Conservation (phyloP, 768 basidiomycete species). For the Infundibulicybe gibba region DNA sequence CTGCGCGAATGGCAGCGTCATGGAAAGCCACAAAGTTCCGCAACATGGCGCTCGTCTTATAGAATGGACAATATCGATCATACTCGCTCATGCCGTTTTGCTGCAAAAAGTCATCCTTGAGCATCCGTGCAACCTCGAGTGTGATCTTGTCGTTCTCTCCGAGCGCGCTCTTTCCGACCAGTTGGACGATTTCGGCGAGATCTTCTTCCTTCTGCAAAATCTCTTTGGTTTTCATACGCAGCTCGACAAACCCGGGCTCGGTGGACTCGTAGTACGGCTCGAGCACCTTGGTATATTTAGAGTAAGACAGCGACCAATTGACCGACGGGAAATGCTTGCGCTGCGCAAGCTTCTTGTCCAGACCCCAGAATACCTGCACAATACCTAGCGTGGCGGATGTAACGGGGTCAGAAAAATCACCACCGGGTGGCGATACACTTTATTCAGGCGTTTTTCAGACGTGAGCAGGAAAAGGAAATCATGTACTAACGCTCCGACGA, state of each 20-base stretch:
- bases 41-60: constrained; percentile 97
- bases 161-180: constrained; percentile 98
- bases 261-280: constrained; percentile 90
- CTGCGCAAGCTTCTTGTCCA: constrained; percentile 98
- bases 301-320: constrained; percentile 99
- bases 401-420: constrained; percentile 99
- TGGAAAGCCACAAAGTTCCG: constrained; percentile 93
- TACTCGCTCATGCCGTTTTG: constrained; percentile 99
- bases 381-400: constrained; percentile 97
- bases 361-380: constrained; percentile 99
- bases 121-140: constrained; percentile 93
- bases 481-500: constrained; percentile 91
- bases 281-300: constrained; percentile 94
- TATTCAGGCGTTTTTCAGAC: constrained; percentile 5
- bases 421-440: constrained; percentile 98
- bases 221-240: constrained; percentile 91
- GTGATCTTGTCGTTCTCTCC: constrained; percentile 99
- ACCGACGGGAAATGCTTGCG: constrained; percentile 99
- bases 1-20: constrained; percentile 83
- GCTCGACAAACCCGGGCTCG: constrained; percentile 92
- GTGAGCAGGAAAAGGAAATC: constrained; percentile 2
- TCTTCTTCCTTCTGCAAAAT: constrained; percentile 99
- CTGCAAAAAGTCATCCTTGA: constrained; percentile 96
- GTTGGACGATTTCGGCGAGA: constrained; percentile 96
- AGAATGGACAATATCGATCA: constrained; percentile 96